A percentile compares a stretch with the other conserved stretches of the same genome.
Conservation (phyloP, 1,284 basidiomycete genomes). For the Omphalotus olearius region DNA sequence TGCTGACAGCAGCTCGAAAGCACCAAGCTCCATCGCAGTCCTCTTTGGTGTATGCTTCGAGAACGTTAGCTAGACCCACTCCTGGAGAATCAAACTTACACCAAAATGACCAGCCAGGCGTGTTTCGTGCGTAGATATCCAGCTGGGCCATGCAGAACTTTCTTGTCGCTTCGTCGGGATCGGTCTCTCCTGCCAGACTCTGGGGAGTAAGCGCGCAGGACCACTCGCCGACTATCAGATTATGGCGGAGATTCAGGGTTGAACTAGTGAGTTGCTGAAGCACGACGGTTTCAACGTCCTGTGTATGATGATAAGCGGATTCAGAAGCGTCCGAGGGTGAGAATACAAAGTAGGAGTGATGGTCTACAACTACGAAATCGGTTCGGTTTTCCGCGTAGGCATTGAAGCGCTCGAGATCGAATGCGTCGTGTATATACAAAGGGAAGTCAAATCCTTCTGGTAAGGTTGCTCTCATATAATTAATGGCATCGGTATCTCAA, state of each 20-base stretch:
- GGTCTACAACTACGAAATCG: constrained; percentile 75
- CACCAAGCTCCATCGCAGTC: constrained; percentile 66
- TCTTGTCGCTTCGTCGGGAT: constrained; percentile 42
- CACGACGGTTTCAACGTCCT: constrained; percentile 41
- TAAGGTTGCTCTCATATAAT: constrained; percentile 46
- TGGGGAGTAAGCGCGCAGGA: constrained; percentile 64
- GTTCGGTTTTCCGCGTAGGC: constrained; percentile 47
- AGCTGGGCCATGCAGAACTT: constrained; percentile 64
- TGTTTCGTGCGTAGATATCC: constrained; percentile 53
- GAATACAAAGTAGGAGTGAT: constrained; percentile 76
- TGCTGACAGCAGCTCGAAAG: constrained; percentile 56
- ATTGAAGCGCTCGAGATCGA: constrained; percentile 56
- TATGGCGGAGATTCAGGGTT: constrained; percentile 43
- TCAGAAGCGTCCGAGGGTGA: constrained; percentile 41
- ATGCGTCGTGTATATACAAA: constrained; percentile 75
- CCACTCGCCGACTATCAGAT: constrained; percentile 70
- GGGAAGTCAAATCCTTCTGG: constrained; percentile 48
- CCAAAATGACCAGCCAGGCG: constrained; percentile 76
- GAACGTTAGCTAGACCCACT: constrained; percentile 3
- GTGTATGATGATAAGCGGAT: constrained; percentile 45
- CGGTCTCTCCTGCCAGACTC: constrained; percentile 45
- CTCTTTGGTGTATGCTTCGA: constrained; percentile 57
- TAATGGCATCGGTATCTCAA: constrained; percentile 49
- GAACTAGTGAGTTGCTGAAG: constrained; percentile 35
- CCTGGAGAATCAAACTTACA: constrained; percentile 35